These are phyloP conservation scores for Chamaecrista fasciculata DNA, from an alignment of 306 rosid genomes.

Conservation along the genomic window DNA sequence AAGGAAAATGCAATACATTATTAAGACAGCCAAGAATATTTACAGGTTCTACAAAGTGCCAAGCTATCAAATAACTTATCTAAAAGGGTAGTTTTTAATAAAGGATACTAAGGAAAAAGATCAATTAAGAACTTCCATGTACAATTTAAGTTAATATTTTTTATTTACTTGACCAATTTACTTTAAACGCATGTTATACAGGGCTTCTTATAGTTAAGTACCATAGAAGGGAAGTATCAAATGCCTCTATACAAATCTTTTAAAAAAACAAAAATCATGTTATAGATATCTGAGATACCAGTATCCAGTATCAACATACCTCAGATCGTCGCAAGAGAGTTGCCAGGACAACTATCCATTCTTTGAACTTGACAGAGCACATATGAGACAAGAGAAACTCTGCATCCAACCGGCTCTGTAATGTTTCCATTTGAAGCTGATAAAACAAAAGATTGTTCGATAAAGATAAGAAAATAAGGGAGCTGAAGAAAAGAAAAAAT, in stretches of 20 bases:
- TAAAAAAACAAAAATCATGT: not conserved
- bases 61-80: not conserved
- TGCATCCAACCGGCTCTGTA: conserved; percentile 93
- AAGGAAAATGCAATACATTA: not conserved
- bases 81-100: not conserved
- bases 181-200: not conserved
- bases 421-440: conserved; percentile 91
- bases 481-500: not conserved
- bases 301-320: conserved; percentile 41
- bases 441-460: conserved; percentile 28
- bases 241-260: not conserved
- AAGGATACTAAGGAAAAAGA: not conserved
- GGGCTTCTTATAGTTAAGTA: not conserved
- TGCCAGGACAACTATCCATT: conserved; percentile 97
- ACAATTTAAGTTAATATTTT: not conserved
- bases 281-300: conserved; percentile 17
- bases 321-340: conserved; percentile 89
- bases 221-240: not conserved
- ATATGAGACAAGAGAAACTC: conserved; percentile 91
- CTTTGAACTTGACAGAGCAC: conserved; percentile 97
- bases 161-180: not conserved
- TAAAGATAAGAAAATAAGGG: not conserved
- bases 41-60: no score
- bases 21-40: not conserved
- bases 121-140: not conserved